Percentiles rank a stretch among this genome's conserved stretches.
Evolutionary conservation across 257 asterid genomes (phyloP).

Genomic region (Capsicum rhomboideum): DNA sequence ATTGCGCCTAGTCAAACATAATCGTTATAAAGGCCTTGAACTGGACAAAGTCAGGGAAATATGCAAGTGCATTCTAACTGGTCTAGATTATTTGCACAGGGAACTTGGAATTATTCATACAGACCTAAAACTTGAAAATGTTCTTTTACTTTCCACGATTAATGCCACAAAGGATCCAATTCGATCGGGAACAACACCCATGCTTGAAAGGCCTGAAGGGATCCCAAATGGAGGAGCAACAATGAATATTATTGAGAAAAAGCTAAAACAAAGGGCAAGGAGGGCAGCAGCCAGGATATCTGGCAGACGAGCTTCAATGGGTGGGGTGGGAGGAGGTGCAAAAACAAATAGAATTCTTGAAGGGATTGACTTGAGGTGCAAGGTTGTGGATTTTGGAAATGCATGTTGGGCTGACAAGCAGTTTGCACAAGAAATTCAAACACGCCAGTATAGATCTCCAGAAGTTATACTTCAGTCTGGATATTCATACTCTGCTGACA

Average conservation of each 20-base stretch:
- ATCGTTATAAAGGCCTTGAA: conserved; percentile 78
- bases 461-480: conserved; percentile 86
- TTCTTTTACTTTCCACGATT: conserved; percentile 68
- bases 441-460: conserved; percentile 97
- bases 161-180: conserved; percentile 89
- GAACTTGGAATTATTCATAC: conserved; percentile 79
- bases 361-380: conserved; percentile 76
- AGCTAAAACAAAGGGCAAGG: conserved; percentile 83
- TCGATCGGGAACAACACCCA: conserved; percentile 65
- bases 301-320: conserved; percentile 61
- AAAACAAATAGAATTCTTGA: conserved; percentile 73
- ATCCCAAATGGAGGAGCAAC: conserved; percentile 52
- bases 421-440: conserved; percentile 88
- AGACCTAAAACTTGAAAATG: conserved; percentile 94
- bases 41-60: conserved; percentile 78
- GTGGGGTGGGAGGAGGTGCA: conserved; percentile 32
- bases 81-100: conserved; percentile 81
- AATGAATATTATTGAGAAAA: conserved; percentile 64
- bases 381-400: conserved; percentile 96
- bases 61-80: conserved; percentile 80
- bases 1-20: conserved; percentile 64
- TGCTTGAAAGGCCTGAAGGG: conserved; percentile 81
- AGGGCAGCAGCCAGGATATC: conserved; percentile 94
- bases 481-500: conserved; percentile 83
- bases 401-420: conserved; percentile 92